Percentiles rank a stretch among this genome's conserved stretches.
These are phyloP conservation scores for Pilasporangium apinafurcum DNA, from an alignment of 352 stramenopile species.

Conservation along the genomic window DNA sequence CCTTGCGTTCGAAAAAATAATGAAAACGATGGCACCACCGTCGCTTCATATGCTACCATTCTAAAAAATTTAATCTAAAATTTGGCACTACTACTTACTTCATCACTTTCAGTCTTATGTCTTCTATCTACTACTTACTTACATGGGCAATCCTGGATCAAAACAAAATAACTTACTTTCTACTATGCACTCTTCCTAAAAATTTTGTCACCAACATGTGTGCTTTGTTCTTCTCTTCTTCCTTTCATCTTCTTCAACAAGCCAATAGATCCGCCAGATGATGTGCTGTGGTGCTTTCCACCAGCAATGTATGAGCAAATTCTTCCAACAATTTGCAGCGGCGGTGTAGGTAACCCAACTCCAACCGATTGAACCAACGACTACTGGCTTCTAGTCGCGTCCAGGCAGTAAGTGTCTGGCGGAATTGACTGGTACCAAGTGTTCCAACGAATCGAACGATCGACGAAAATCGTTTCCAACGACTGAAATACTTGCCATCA, in stretches of 20 bases:
- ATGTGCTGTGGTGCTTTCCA: constrained; percentile 69
- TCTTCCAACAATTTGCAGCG: constrained; percentile 72
- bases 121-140: background rate
- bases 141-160: too few relatives aligned
- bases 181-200: too few relatives aligned
- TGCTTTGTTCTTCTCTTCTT: background rate
- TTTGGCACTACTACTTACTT: background rate
- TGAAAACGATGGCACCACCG: too few relatives aligned
- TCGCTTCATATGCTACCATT: constrained; percentile 1
- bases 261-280: constrained; percentile 63
- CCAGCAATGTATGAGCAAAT: constrained; percentile 66
- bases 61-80: too few relatives aligned
- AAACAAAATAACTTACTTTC: too few relatives aligned
- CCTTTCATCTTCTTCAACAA: background rate
- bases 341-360: constrained; percentile 77
- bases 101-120: background rate
- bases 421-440: constrained; percentile 49
- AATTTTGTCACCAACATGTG: too few relatives aligned
- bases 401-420: constrained; percentile 49
- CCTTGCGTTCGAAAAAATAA: too few relatives aligned
- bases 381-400: constrained; percentile 42
- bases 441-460: constrained; percentile 57
- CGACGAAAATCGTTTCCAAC: constrained; percentile 71
- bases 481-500: constrained; percentile 64
- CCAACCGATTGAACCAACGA: constrained; percentile 80